Evolutionary conservation across 768 basidiomycete genomes (phyloP), one percentile per base, ranked within the genome.

Genomic region (Podaxis mareebaensis): DNA sequence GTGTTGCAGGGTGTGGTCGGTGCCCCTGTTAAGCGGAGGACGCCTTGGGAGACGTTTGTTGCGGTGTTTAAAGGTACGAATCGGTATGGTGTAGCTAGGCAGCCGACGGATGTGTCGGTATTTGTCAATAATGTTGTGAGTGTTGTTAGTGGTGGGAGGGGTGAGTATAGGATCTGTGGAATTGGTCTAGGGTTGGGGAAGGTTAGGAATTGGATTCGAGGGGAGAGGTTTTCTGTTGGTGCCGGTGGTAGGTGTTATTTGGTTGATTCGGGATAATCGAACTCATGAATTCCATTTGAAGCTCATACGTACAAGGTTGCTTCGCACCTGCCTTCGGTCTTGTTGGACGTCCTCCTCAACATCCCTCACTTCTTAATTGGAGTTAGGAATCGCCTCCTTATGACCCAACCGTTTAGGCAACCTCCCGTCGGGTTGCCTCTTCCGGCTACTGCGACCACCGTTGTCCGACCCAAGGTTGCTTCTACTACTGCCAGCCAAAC

Each of bases 141-240:
- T 10, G 82, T 89, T 24, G 88, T 90, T 44, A 83, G 85, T 64
- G 81, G 78, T 36, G 89, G 89, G 15, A 78, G 78, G 67, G 75
- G 72, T 67, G 79, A 79, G 1, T 74, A 75, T 15, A 79, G 76
- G 17, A 2, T 80, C 8, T 78, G 81, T 60, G 82, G 80, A 4
- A 59, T 85, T 53, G 79, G 80, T 22, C 67, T 86, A 39, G 74
- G 76, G 12, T 61, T 86, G 6, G 85, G 86, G 1, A 77, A 78
- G 48, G 36, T 85, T 26, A 77, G 78, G 61, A 82, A 86, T 66
- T 86, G 85, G 81, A 68, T 89, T 28, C 80, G 83, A 36, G 91
- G 92, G 2, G 84, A 91, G 59, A 75, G 90, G 40, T 84, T 91
- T 69, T 83, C 86, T 20, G 76, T 94, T 60, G 93, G 93, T 62